phyloP scores from a whole-genome alignment of 1,284 basidiomycete genomes.

The Heterobasidion parviporum region DNA sequence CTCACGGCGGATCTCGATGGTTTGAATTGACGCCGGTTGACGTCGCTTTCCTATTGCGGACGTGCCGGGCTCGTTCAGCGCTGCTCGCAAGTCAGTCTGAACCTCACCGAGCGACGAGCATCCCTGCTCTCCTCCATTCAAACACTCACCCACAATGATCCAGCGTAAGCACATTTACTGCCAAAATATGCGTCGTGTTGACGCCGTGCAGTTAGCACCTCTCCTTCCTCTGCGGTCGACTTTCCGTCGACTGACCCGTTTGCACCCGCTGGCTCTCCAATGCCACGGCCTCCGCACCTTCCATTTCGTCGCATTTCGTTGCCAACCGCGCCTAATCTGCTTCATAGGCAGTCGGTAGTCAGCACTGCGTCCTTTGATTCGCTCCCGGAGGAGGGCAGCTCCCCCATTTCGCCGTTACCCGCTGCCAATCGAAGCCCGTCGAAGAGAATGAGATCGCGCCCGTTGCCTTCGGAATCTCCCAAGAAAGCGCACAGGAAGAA shows the following conservation, averaged over 20 bases:
- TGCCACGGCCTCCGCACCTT: constrained; percentile 33
- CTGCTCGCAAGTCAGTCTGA: background rate
- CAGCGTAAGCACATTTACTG: background rate
- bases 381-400: constrained; percentile 38
- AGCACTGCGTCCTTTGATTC: constrained; percentile 67
- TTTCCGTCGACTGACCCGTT: constrained; percentile 8
- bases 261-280: constrained; percentile 2
- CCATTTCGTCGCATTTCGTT: constrained; percentile 74
- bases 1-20: no score
- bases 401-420: constrained; percentile 9
- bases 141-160: background rate
- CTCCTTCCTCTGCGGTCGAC: background rate
- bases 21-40: no score
- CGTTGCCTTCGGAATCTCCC: constrained; percentile 21
- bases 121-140: background rate
- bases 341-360: constrained; percentile 54
- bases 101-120: background rate
- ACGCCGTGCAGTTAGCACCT: background rate
- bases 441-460: constrained; percentile 12
- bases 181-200: background rate
- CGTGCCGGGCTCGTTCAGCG: background rate
- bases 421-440: constrained; percentile 8
- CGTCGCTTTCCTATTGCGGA: background rate
- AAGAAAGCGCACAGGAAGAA: constrained; percentile 19
- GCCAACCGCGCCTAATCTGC: constrained; percentile 44